Base-by-base conservation (phyloP, 1,139 yeast genomes). In the Kodamaea alishanica region DNA sequence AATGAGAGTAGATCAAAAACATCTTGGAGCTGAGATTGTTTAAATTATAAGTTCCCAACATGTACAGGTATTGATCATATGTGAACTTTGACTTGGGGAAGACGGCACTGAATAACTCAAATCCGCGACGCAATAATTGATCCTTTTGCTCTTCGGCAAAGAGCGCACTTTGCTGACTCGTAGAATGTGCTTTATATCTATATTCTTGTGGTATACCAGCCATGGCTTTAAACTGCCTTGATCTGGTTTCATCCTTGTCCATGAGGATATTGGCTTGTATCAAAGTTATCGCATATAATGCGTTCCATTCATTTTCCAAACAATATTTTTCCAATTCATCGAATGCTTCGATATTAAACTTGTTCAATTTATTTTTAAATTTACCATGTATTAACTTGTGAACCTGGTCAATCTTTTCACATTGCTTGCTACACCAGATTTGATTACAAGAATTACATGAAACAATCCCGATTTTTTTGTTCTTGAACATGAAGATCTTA, bases 391-490 rank as follows among this genome's bases (percentile, higher is more conserved):
- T 48, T 27, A 54, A 54, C 33, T 57, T 58, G 22, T 56, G 54
- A 23, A 61, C 58, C 39, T 72, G 77, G 46, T 73, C 73, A 11
- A 59, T 52, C 36, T 70, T 73, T 51, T 82, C 81, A 63, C 96
- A 87, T 8, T 57, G 58, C 34, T 64, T 65, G 8, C 83, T 75
- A 57, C 96, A 87, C 95, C 95, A 87, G 32, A 81, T 65, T 37
- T 77, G 81, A 8, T 73, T 60, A 56, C 96, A 87, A 95, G 86
- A 46, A 81, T 87, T 38, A 84, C 67, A 2, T 86, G 84, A 48
- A 67, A 70, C 45, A 70, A 61, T 9, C 73, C 60, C 33, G 63
- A 45, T 9, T 49, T 50, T 15, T 56, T 58, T 25, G 48, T 49
- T 3, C 47, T 39, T 3, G 54, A 38, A 37, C 54, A 56, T 34